Evolutionary conservation across 208 protist genomes (phyloP), one percentile per base, ranked within the genome.

Genomic region (Kentomonas sorsogonicus): DNA sequence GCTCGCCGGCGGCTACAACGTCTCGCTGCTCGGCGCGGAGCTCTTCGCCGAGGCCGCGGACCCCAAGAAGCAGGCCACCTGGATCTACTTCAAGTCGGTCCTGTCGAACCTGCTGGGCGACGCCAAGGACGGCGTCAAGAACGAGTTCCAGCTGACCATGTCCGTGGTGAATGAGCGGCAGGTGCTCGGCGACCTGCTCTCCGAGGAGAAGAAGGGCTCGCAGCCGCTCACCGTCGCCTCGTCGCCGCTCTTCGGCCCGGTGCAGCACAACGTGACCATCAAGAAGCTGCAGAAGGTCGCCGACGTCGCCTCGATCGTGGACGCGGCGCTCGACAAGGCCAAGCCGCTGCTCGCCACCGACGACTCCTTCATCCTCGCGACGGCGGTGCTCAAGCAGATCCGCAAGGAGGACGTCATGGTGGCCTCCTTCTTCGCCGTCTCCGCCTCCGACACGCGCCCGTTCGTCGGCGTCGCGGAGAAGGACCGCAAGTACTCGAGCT

Each of bases 341-440:
- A 44, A 30, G 43, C 33, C 67, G 20, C 36, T 61, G 38, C 22
- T 71, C 18, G 16, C 34, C 13, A 68, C 50, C 55, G 40, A 67
- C 6, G 57, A 67, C 60, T 60, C 66, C 27, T 50, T 71, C 36
- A 66, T 89, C 20, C 63, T 83, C 31, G 62, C 65, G 50, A 81
- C 63, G 10, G 74, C 71, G 15, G 81, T 84, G 15, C 51, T 85
- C 41, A 83, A 77, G 56, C 69, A 78, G 58, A 56, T 72, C 7
- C 29, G 38, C 31, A n/a, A 51, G 20, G 60, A 66, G 46, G 77
- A 85, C 60, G 77, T 85, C 18, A 51, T 72, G 6, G 40, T 89
- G 16, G 48, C 69, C 30, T 82, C 74, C 15, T n/a, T 85, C 25
- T 79, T 83, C 25, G 66, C 64, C 39, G 48, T 66, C 18, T 69